A percentile compares a stretch with the other conserved stretches of the same genome.
Evolutionary conservation across 1,139 yeast genomes (phyloP).

Genomic region (Saccharomycopsis hybrid): DNA sequence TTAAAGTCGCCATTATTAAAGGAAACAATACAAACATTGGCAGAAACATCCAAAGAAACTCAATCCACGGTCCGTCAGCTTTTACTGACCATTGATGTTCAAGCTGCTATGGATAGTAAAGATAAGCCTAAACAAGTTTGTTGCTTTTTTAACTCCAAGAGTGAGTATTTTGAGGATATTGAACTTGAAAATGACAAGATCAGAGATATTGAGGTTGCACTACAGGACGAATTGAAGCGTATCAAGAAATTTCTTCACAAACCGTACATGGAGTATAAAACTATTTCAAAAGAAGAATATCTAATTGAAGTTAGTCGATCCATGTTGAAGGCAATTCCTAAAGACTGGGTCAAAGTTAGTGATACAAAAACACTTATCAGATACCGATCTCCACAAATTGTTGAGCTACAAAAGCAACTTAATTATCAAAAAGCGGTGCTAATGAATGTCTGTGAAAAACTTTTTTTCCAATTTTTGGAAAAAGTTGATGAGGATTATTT

Average conservation of each 20-base stretch:
- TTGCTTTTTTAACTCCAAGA: conserved; percentile 46
- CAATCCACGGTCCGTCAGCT: conserved; percentile 27
- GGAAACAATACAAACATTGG: conserved; percentile 17
- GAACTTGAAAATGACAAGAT: conserved; percentile 59
- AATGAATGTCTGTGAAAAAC: conserved; percentile 45
- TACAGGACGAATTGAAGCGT: conserved; percentile 40
- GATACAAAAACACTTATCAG: conserved; percentile 69
- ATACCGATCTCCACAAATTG: conserved; percentile 58
- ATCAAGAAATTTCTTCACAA: conserved; percentile 45
- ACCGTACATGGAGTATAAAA: conserved; percentile 50
- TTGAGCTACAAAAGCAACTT: conserved; percentile 44
- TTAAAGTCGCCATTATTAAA: conserved; percentile 21
- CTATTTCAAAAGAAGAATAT: conserved; percentile 59
- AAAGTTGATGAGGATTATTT: conserved; percentile 44
- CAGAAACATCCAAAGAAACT: background rate
- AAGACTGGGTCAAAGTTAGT: conserved; percentile 68
- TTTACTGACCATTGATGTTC: conserved; percentile 49
- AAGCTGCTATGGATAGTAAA: conserved; percentile 48
- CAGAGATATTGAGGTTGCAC: conserved; percentile 50
- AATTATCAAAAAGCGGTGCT: conserved; percentile 61
- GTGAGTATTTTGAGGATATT: conserved; percentile 41
- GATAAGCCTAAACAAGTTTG: conserved; percentile 39
- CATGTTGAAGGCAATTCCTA: conserved; percentile 54
- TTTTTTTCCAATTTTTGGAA: conserved; percentile 47
- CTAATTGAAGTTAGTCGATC: conserved; percentile 57